Conservation (phyloP, 148 eudicot genomes). For the Amaranthus hypochondriacus region DNA sequence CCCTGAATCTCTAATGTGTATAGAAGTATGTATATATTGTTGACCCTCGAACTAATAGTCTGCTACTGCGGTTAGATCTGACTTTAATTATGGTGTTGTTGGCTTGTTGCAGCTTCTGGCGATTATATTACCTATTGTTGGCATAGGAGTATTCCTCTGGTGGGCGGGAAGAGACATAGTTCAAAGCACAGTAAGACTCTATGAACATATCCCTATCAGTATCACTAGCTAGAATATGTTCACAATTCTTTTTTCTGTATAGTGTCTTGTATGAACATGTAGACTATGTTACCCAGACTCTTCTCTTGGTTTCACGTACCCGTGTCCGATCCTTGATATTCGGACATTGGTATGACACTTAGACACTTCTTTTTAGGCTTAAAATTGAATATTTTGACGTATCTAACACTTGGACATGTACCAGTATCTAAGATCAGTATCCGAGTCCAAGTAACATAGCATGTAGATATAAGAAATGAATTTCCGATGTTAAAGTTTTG, state of each 20-base stretch:
- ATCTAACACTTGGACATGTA: no score
- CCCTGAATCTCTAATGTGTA: neutral
- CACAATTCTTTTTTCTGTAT: neutral
- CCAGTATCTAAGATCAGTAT: no score
- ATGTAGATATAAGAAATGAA: no score
- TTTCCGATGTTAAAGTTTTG: neutral
- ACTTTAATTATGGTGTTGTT: slow-evolving; percentile 15
- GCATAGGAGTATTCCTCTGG: slow-evolving; percentile 84
- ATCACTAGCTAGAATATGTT: neutral
- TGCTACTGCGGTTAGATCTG: slow-evolving; percentile 3
- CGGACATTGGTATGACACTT: no score
- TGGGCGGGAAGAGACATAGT: slow-evolving; percentile 88
- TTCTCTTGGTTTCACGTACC: no score
- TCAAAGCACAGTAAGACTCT: slow-evolving; percentile 65
- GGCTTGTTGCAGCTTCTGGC: slow-evolving; percentile 53
- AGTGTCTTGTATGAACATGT: neutral
- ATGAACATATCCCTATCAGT: slow-evolving; percentile 8
- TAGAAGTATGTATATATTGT: neutral
- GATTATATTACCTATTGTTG: slow-evolving; percentile 64
- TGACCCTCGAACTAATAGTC: neutral
- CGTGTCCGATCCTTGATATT: no score
- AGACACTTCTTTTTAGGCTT: no score
- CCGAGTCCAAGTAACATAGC: no score
- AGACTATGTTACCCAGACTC: no score
- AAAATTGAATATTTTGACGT: no score